Percentiles rank a stretch among this genome's conserved stretches.
Evolutionary conservation across 768 basidiomycete genomes (phyloP).

Genomic region (Crucibulum laeve): DNA sequence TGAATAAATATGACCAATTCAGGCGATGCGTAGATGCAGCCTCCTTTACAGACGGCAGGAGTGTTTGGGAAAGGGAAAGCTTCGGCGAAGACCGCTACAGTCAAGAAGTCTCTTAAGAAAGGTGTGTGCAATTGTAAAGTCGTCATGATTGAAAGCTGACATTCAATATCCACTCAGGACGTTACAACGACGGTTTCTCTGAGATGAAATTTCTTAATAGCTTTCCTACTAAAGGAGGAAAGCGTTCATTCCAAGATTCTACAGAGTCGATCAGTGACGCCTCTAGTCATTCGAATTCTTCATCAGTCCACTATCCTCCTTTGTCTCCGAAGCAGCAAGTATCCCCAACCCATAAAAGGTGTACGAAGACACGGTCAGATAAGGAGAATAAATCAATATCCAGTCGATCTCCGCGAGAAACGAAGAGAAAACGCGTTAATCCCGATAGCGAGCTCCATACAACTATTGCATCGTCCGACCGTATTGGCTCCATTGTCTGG

Average conservation of each 20-base stretch:
- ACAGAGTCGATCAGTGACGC: too few species aligned
- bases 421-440: neutral
- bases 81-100: neutral
- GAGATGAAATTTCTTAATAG: too few species aligned
- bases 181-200: neutral
- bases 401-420: neutral
- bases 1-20: neutral
- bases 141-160: neutral
- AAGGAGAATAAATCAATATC: too few species aligned
- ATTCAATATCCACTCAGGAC: neutral
- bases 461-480: neutral
- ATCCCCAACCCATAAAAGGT: too few species aligned
- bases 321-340: too few species aligned
- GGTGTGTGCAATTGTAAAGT: neutral
- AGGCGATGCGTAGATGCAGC: neutral
- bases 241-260: too few species aligned
- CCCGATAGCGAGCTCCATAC: neutral
- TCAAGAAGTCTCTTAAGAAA: neutral
- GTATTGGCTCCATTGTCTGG: neutral
- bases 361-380: too few species aligned
- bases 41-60: neutral
- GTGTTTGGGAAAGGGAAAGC: conserved; percentile 1
- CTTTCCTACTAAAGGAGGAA: too few species aligned
- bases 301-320: too few species aligned
- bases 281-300: too few species aligned